phyloP scores from a whole-genome alignment of 495 filamentous ascomycete genomes.

The Patellaria atrata region DNA sequence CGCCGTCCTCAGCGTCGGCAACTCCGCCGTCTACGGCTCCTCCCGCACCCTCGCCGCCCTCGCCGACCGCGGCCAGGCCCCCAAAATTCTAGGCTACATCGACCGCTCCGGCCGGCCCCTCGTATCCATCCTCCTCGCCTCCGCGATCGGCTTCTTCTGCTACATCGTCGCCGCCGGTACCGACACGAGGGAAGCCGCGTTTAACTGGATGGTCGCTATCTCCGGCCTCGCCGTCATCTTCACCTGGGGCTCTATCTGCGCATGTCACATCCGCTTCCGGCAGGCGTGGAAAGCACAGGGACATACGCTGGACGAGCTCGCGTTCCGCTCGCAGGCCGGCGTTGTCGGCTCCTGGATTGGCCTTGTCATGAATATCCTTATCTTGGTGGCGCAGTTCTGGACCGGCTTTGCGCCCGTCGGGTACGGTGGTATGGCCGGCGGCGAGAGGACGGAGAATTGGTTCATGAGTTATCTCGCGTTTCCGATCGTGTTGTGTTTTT shows the following conservation, averaged over 20 bases:
- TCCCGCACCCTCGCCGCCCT: conserved; percentile 28
- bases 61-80: conserved; percentile 26
- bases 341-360: conserved; percentile 74
- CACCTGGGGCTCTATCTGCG: conserved; percentile 85
- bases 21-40: conserved; percentile 27
- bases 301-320: conserved; percentile 56
- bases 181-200: conserved; percentile 44
- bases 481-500: conserved; percentile 16
- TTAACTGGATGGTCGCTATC: conserved; percentile 81
- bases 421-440: conserved; percentile 22
- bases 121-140: conserved; percentile 56
- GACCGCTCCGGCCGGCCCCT: conserved; percentile 35
- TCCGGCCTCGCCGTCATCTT: conserved; percentile 83
- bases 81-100: conserved; percentile 27
- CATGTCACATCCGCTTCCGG: conserved; percentile 87
- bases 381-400: conserved; percentile 31
- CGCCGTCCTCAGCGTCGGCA: conserved; percentile 26
- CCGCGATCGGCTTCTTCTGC: conserved; percentile 56
- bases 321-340: conserved; percentile 73
- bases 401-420: conserved; percentile 22
- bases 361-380: conserved; percentile 58
- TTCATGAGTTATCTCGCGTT: conserved; percentile 20
- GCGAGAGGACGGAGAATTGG: conserved; percentile 14
- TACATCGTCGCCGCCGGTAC: conserved; percentile 57
- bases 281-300: conserved; percentile 57